These are phyloP conservation scores for Phaeolepiota aurea DNA, from an alignment of 768 basidiomycete species.

Conservation along the genomic window DNA sequence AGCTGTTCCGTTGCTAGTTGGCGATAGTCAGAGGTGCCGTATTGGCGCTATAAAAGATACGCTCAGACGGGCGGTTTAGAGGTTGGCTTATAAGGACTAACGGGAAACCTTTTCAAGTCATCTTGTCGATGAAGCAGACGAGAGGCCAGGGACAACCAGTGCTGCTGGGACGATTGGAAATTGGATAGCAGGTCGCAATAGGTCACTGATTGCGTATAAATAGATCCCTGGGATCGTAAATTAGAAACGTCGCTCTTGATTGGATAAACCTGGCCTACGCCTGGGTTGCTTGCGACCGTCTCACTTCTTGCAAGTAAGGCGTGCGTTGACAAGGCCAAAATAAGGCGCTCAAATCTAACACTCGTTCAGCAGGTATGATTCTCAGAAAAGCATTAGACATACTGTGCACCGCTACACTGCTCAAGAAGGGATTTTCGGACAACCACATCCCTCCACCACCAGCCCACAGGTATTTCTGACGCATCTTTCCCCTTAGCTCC, in stretches of 20 bases:
- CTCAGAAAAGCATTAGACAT: slow-evolving; percentile 5
- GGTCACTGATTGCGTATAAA: slow-evolving; percentile 21
- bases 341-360: slow-evolving; percentile 42
- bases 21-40: slow-evolving; percentile 13
- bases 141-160: slow-evolving; percentile 30
- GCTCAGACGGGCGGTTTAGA: not conserved
- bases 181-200: slow-evolving; percentile 24
- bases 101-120: slow-evolving; percentile 13
- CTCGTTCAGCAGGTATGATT: not conserved
- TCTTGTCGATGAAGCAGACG: slow-evolving; percentile 21
- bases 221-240: slow-evolving; percentile 11
- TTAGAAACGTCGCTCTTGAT: not conserved
- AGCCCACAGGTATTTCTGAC: slow-evolving; percentile 11
- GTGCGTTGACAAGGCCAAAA: slow-evolving; percentile 46
- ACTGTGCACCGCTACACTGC: slow-evolving; percentile 46
- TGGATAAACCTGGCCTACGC: slow-evolving; percentile 11
- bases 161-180: slow-evolving; percentile 19
- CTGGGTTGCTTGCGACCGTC: slow-evolving; percentile 3
- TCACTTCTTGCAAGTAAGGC: slow-evolving; percentile 25
- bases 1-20: slow-evolving; percentile 19
- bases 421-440: slow-evolving; percentile 48
- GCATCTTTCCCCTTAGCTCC: slow-evolving; percentile 10
- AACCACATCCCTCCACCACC: slow-evolving; percentile 54
- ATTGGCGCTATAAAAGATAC: not conserved
- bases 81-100: not conserved